These are phyloP conservation scores for Basipetospora chlamydospora DNA, from an alignment of 2,329 filamentous ascomycete genomes.

Conservation along the genomic window DNA sequence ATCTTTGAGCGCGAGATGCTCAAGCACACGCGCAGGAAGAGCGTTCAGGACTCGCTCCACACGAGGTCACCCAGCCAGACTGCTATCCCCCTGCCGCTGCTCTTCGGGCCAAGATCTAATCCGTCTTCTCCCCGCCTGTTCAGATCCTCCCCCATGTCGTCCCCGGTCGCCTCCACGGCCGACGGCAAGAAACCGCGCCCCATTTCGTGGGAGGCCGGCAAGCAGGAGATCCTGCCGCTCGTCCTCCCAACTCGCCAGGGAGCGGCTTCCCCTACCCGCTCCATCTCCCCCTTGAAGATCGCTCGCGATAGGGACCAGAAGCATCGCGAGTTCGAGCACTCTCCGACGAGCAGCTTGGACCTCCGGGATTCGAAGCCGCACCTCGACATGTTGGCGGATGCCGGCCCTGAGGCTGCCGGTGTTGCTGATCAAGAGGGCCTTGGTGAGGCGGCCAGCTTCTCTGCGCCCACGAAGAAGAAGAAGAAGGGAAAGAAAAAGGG, in stretches of 20 bases:
- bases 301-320: not conserved
- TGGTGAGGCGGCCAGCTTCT: slow-evolving; percentile 5
- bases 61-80: slow-evolving; percentile 39
- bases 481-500: slow-evolving; percentile 14
- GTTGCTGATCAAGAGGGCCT: slow-evolving; percentile 3
- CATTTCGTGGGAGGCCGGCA: slow-evolving; percentile 41
- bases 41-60: slow-evolving; percentile 15
- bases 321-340: slow-evolving; percentile 1
- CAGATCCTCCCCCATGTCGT: slow-evolving; percentile 23
- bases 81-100: slow-evolving; percentile 41
- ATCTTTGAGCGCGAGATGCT: slow-evolving; percentile 1
- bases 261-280: not conserved
- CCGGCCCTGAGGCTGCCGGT: not conserved
- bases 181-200: slow-evolving; percentile 29
- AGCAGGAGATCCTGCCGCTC: slow-evolving; percentile 61
- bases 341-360: not conserved
- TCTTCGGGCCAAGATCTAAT: slow-evolving; percentile 31
- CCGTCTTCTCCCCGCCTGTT: slow-evolving; percentile 27
- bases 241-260: slow-evolving; percentile 38
- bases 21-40: slow-evolving; percentile 22
- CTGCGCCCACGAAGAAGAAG: slow-evolving; percentile 10
- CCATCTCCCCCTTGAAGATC: slow-evolving; percentile 1
- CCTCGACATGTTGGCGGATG: not conserved
- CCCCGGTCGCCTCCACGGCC: slow-evolving; percentile 17
- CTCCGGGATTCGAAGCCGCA: not conserved